Base-by-base conservation (phyloP, 495 filamentous ascomycete genomes). In the Xylona heveae region DNA sequence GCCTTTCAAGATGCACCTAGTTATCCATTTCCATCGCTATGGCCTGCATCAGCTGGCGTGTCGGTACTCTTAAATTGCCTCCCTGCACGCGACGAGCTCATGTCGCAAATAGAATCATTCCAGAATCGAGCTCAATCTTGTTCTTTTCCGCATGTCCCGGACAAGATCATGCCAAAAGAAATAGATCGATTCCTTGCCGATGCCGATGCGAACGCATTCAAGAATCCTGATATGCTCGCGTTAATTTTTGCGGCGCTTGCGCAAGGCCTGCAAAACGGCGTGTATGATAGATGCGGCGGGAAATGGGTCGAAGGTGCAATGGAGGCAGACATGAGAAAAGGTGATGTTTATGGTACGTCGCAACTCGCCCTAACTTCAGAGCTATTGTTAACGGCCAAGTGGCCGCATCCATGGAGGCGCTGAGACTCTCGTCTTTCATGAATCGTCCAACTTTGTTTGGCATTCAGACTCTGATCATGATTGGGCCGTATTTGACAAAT, bases 401-500 rank as follows among this genome's bases (percentile, higher is more conserved):
- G 23, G 48, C 50, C 3, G 52, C 52, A 26, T 39, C 50, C 23
- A 53, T 53, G 48, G 50, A 55, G 30, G 52, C 52, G 4, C 44
- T 62, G 9, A 48, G 57, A 1, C 39, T 62, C n/a, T 51, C 51
- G 4, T 59, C 59, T 16, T 62, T 60, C 24, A 48, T 59, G 16
- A 60, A 53, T 23, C 52, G 58, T 5, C 59, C 59, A 3, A 55
- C 54, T 0, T 22, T 59, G 21, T 47, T 58, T 14, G 48, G 44
- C 5, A 50, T 62, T 3, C 53, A 62, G 27, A 40, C 58, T 0
- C 35, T 62, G 14, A 43, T 61, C 1, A 59, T 62, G 24, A 40
- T 61, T 1, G 58, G 56, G 2, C 57, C 58, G 15, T 57, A 55
- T n/a, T 31, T 62, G 6, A 58, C 58, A 19, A 60, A 62, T 22